Base-by-base conservation (phyloP, 2,329 filamentous ascomycete species). In the Ophiostoma ulmi region DNA sequence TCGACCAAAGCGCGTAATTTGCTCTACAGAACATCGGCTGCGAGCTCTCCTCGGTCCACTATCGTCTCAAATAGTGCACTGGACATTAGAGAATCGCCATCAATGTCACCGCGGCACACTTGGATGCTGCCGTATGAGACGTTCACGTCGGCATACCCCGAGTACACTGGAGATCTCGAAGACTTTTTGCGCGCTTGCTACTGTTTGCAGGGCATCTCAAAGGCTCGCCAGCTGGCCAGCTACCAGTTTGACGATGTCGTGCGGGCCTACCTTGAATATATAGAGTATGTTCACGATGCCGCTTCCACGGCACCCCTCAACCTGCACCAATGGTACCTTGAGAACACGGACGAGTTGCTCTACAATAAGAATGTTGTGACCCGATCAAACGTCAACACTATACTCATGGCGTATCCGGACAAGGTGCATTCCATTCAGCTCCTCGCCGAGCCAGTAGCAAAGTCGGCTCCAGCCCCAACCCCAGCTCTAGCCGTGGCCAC, bases 211-310 rank as follows among this genome's bases (percentile, higher is more conserved):
- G 81, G 22, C 79, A 78, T 69, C 76, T 84, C 1, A 76, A 77
- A 61, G 74, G 76, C 35, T 73, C 76, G 68, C 14, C 76, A 77
- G 10, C 74, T 86, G 22, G 78, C 80, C 14, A 79, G 80, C 35
- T 84, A 78, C 69, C 75, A 85, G 0, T 87, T 82, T 72, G 86
- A 87, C 73, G 85, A 87, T 70, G 85, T 86, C 69, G 81, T 87
- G 65, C 77, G 78, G 13, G 77, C 76, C 3, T 86, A 83, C 68
- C 78, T 80, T 1, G 75, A 80, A 0, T 87, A 81, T 73, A 73
- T 80, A 7, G 73, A 75, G 0, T 86, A 86, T 70, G 78, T 82
- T 35, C 70, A 75, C 1, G 64, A 13, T 8, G 61, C 3, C n/a
- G 69, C 17, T 44, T 38, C 58, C 17, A 20, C 39, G n/a, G 58